A percentile compares a stretch with the other conserved stretches of the same genome.
Evolutionary conservation across 306 rosid species (phyloP).

Genomic region (Vicia faba): DNA sequence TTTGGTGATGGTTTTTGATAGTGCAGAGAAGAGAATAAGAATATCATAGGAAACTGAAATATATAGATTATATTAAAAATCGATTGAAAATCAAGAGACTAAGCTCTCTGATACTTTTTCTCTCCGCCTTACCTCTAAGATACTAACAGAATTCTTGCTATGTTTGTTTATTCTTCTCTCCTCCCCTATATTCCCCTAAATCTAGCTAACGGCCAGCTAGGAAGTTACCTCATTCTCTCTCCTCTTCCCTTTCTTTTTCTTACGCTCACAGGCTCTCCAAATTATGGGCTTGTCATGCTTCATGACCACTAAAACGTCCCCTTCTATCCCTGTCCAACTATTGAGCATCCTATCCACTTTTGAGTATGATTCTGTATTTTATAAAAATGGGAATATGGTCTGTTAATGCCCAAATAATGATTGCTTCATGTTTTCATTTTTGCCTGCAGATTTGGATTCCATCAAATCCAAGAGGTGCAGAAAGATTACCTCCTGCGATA

Average conservation of each 20-base stretch:
- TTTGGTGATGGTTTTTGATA: background rate
- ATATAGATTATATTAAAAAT: background rate
- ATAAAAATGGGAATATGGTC: conserved; percentile 3
- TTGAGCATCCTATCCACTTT: conserved; percentile 13
- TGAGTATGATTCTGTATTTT: conserved; percentile 17
- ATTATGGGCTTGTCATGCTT: background rate
- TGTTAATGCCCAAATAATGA: conserved; percentile 13
- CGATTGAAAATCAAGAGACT: background rate
- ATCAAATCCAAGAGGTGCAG: conserved; percentile 96
- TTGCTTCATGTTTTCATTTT: conserved; percentile 28
- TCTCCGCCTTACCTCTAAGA: background rate
- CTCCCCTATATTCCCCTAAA: background rate
- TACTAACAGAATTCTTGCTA: background rate
- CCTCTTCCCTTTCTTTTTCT: background rate
- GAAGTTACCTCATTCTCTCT: background rate
- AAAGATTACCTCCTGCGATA: conserved; percentile 80
- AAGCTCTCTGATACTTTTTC: background rate
- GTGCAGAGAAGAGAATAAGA: background rate
- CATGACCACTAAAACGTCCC: background rate
- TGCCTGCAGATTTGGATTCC: conserved; percentile 87
- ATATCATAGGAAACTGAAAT: background rate
- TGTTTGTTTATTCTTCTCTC: conserved; percentile 8
- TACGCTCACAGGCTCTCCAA: background rate
- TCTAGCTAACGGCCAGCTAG: background rate
- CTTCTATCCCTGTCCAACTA: background rate